phyloP scores from a whole-genome alignment of 2,329 filamentous ascomycete species.

The Pseudocercospora vitis region DNA sequence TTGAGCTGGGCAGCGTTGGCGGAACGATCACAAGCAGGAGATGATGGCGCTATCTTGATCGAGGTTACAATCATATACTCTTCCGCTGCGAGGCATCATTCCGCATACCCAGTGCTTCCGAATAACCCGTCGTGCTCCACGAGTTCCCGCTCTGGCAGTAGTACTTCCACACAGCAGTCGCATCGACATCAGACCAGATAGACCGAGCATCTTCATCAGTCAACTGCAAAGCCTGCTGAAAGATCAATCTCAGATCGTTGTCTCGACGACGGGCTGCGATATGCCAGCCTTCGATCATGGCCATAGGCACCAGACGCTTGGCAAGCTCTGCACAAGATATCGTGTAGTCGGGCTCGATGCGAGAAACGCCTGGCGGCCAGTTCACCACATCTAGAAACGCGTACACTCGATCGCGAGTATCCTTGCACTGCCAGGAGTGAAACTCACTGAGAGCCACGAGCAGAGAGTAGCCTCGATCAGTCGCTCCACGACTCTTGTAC shows the following conservation, averaged over 20 bases:
- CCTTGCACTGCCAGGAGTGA: constrained; percentile 3
- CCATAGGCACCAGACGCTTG: background rate
- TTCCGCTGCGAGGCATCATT: background rate
- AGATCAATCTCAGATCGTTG: background rate
- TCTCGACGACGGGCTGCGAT: background rate
- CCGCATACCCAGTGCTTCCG: background rate
- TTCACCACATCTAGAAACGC: background rate
- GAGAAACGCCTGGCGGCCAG: background rate
- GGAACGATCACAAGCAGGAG: no score
- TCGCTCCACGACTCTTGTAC: background rate
- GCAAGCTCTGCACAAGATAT: background rate
- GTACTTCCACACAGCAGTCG: background rate
- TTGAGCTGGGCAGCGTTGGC: background rate
- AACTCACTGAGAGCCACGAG: background rate
- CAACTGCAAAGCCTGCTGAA: background rate
- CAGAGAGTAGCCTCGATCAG: background rate
- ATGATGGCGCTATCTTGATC: no score
- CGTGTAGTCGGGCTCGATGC: background rate
- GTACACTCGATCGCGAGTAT: constrained; percentile 1
- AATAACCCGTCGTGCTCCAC: background rate
- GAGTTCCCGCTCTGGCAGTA: background rate
- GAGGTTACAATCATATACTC: background rate
- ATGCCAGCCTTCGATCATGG: constrained; percentile 1
- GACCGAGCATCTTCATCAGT: background rate
- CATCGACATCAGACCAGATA: background rate